Percentiles rank a stretch among this genome's conserved stretches.
These are phyloP conservation scores for Cadophora sp. DNA, from an alignment of 2,329 filamentous ascomycete genomes.

Conservation along the genomic window DNA sequence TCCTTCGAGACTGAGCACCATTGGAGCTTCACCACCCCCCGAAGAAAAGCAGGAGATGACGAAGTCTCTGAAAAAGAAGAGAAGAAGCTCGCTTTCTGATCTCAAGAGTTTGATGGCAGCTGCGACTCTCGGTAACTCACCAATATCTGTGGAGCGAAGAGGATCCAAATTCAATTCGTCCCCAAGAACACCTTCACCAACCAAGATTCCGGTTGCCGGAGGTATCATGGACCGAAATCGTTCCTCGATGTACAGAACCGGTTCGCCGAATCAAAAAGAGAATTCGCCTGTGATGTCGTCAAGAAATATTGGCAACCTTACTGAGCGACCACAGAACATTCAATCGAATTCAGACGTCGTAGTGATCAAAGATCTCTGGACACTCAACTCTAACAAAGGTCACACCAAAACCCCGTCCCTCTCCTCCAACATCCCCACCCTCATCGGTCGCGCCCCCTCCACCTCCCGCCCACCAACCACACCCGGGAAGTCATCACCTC, in stretches of 20 bases:
- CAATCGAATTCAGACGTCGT: conserved; percentile 38
- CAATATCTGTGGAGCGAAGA: conserved; percentile 41
- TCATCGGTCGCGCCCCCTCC: conserved; percentile 34
- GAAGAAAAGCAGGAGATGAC: conserved; percentile 52
- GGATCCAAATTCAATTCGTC: conserved; percentile 35
- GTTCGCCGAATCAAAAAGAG: conserved; percentile 42
- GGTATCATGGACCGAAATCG: conserved; percentile 39
- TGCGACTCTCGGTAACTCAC: conserved; percentile 56
- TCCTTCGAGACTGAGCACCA: conserved; percentile 40
- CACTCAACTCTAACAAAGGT: conserved; percentile 28
- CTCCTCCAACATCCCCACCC: conserved; percentile 44
- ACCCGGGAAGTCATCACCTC: conserved; percentile 38
- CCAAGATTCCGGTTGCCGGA: conserved; percentile 40
- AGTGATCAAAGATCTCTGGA: conserved; percentile 41
- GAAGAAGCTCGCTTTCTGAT: conserved; percentile 91
- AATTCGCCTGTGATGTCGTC: conserved; percentile 31
- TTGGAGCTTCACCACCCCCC: conserved; percentile 42
- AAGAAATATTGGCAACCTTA: conserved; percentile 39
- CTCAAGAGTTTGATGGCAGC: conserved; percentile 73
- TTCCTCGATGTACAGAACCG: conserved; percentile 33
- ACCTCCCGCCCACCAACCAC: conserved; percentile 33
- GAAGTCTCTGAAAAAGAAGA: conserved; percentile 71
- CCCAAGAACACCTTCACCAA: conserved; percentile 44
- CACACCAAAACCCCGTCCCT: conserved; percentile 40
- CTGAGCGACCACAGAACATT: conserved; percentile 42